Evolutionary conservation across 352 stramenopile genomes (phyloP).

Genomic region (Detonula confervacea): DNA sequence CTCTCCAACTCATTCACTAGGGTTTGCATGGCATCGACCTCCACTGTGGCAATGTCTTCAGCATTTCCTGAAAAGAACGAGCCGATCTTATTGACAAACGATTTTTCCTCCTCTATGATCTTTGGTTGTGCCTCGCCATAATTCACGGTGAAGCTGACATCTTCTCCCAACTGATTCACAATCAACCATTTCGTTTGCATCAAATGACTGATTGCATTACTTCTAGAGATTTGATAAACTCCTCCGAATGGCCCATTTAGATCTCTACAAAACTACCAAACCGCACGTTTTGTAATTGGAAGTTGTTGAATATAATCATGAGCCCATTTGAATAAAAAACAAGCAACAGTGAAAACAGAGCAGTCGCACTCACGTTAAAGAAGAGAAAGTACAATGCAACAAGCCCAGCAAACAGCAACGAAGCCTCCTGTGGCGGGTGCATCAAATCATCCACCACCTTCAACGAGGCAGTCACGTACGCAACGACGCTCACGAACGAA

Average conservation of each 20-base stretch:
- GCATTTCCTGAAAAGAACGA: background rate
- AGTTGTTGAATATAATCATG: no score
- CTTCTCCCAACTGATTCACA: slow-evolving; percentile 46
- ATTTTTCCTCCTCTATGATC: background rate
- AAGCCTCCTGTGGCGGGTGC: slow-evolving; percentile 34
- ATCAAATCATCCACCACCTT: slow-evolving; percentile 30
- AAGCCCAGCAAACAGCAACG: slow-evolving; percentile 50
- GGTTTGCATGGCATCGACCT: background rate
- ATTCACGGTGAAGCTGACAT: background rate
- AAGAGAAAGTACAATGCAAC: slow-evolving; percentile 57
- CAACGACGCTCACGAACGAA: slow-evolving; percentile 53
- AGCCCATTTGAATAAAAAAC: no score
- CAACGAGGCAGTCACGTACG: slow-evolving; percentile 41
- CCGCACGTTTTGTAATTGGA: no score
- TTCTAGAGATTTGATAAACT: slow-evolving; percentile 66
- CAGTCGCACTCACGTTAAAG: no score
- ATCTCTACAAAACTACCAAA: slow-evolving; percentile 58
- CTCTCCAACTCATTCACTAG: slow-evolving; percentile 1
- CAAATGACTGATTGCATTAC: slow-evolving; percentile 51
- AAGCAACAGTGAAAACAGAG: no score
- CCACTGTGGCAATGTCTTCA: background rate
- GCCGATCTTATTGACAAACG: no score
- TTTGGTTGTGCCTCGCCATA: background rate
- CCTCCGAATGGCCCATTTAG: slow-evolving; percentile 67
- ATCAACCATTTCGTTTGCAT: slow-evolving; percentile 65